Conservation (phyloP, 352 stramenopile genomes). For the Phytophthora crassamura region DNA sequence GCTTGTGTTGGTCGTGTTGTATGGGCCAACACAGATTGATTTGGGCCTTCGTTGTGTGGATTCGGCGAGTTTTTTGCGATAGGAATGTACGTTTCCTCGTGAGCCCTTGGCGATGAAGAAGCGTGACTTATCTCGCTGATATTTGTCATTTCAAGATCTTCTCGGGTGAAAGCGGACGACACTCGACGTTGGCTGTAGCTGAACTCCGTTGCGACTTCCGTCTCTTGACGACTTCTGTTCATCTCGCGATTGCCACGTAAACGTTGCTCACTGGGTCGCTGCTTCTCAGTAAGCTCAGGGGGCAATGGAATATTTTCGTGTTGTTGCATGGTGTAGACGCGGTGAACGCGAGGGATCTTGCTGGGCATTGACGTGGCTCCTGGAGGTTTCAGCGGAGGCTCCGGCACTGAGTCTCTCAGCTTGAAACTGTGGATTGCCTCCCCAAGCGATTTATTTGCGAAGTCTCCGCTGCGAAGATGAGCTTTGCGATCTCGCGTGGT, state of each 20-base stretch:
- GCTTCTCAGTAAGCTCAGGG: conserved; percentile 15
- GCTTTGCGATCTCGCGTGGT: conserved; percentile 18
- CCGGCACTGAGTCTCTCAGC: conserved; percentile 38
- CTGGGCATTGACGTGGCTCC: neutral
- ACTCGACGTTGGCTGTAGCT: conserved; percentile 28
- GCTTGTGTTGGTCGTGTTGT: neutral
- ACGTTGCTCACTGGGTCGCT: conserved; percentile 11
- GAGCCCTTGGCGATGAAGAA: conserved; percentile 22
- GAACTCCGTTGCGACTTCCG: conserved; percentile 23
- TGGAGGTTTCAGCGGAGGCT: neutral
- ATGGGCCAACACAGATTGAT: neutral
- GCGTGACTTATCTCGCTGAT: conserved; percentile 34
- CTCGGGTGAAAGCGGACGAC: conserved; percentile 30
- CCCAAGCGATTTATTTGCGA: conserved; percentile 66
- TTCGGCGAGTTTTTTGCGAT: conserved; percentile 15
- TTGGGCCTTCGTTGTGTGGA: neutral
- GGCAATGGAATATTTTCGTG: conserved; percentile 20
- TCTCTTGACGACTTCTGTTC: conserved; percentile 8
- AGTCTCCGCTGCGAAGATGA: conserved; percentile 60
- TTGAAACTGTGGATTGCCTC: conserved; percentile 66
- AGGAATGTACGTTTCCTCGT: no score
- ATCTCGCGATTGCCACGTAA: neutral
- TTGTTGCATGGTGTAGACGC: conserved; percentile 22
- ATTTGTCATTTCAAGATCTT: conserved; percentile 37
- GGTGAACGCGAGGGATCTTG: conserved; percentile 24